Base-by-base conservation (phyloP, 129 eudicot genomes). In the Lactuca sativa region DNA sequence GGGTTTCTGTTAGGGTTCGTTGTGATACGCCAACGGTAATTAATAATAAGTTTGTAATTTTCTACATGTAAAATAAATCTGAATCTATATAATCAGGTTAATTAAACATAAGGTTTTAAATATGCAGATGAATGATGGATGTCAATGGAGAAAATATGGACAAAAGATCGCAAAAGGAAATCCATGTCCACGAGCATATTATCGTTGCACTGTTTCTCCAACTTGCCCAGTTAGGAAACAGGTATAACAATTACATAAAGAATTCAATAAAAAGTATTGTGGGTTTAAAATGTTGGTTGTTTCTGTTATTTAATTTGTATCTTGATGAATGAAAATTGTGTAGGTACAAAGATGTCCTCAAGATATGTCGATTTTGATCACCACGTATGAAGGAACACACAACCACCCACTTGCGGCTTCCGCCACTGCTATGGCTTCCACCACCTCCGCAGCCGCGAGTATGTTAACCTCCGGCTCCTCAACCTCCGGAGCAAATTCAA, bases 141-240 rank as follows among this genome's bases (percentile, higher is more conserved):
- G 97, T 59, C 97, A 91, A 86, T 91, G 97, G 97, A 75, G 97
- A 54, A 91, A 91, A 76, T 91, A 91, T 43, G 97, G 97, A 43
- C 97, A 91, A 38, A 91, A 91, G 74, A 91, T 88, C 61, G 92
- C 97, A 0, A 91, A 91, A 76, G 96, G 96, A 74, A 91, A 91
- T 47, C 96, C 97, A 40, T 91, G 97, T 64, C 97, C 97, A 34
- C 80, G 97, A 41, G 96, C 97, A 4, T 91, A 91, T 30, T 91
- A 91, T 72, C 90, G 97, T 52, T 91, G 97, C 77, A 91, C 96
- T 4, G 88, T 91, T 34, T 90, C 96, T 63, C 83, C 96, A 12
- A 79, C 95, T 31, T 91, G 97, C 55, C 97, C 97, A 0, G 96
- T 91, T 4, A 84, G 97, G 41, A 91, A 88, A 77, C 97, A 91